Percentiles rank a stretch among this genome's conserved stretches.
Conservation (phyloP, 495 filamentous ascomycete genomes). For the Aspergillus hancockii region DNA sequence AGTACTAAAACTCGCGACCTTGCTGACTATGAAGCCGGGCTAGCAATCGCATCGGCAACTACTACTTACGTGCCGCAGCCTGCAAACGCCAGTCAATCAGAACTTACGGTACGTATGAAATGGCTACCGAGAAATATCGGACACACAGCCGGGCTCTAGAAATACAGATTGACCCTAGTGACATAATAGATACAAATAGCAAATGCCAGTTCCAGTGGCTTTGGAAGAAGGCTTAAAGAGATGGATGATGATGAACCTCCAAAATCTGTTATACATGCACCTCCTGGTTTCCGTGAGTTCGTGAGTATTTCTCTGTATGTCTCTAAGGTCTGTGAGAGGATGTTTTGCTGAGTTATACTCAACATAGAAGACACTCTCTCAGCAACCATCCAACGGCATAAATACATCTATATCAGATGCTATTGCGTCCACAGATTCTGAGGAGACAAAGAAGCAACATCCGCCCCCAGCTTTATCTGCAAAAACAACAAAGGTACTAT, state of each 20-base stretch:
- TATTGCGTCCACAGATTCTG: neutral
- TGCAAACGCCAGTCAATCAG: constrained; percentile 20
- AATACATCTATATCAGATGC: constrained; percentile 3
- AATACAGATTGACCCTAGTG: neutral
- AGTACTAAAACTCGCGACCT: neutral
- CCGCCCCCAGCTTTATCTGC: constrained; percentile 18
- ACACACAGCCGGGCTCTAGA: neutral
- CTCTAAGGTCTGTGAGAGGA: neutral
- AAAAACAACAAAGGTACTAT: constrained; percentile 21
- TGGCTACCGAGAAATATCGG: neutral
- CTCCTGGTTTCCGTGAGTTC: constrained; percentile 75
- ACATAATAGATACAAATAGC: constrained; percentile 59
- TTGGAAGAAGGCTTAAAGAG: constrained; percentile 42
- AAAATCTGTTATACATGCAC: constrained; percentile 85
- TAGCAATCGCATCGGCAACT: neutral
- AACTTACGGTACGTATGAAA: constrained; percentile 37
- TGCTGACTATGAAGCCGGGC: constrained; percentile 18
- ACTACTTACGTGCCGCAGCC: neutral
- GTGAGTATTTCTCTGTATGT: constrained; percentile 46
- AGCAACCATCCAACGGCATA: neutral
- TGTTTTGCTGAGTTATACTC: neutral
- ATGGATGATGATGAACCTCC: constrained; percentile 68
- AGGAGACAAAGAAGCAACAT: neutral
- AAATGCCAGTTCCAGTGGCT: constrained; percentile 51
- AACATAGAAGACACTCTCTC: neutral